Evolutionary conservation across 2,329 filamentous ascomycete genomes (phyloP).

Genomic region (Aschersonia sp.): DNA sequence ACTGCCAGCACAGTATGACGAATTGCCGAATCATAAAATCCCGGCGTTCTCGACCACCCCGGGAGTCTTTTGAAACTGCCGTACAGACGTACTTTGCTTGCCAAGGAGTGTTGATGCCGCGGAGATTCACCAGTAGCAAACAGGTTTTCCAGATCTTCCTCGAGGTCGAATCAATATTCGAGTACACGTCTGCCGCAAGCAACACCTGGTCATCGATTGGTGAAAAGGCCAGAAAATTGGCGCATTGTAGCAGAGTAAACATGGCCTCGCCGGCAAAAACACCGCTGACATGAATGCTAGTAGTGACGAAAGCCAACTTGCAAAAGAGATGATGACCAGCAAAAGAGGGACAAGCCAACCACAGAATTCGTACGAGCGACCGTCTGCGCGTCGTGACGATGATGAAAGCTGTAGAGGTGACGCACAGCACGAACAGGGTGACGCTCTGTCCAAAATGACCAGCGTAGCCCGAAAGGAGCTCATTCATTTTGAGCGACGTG

Average conservation of each 20-base stretch:
- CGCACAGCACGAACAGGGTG: not conserved
- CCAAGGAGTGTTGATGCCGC: constrained; percentile 1
- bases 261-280: not conserved
- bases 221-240: not conserved
- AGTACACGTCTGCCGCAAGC: not conserved
- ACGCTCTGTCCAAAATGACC: not conserved
- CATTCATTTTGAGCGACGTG: not conserved
- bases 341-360: not conserved
- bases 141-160: not conserved
- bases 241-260: not conserved
- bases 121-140: not conserved
- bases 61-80: too few species aligned
- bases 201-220: not conserved
- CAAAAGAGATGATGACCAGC: not conserved
- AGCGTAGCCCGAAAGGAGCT: not conserved
- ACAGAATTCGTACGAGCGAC: not conserved
- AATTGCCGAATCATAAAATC: not conserved
- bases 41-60: not conserved
- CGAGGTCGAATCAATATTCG: not conserved
- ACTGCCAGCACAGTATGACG: constrained; percentile 1
- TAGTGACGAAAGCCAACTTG: not conserved
- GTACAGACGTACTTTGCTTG: not conserved
- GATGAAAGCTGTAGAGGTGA: not conserved
- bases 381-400: not conserved
- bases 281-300: not conserved